Evolutionary conservation across 352 stramenopile genomes (phyloP), one percentile per base, ranked within the genome.

Genomic region (Ophiocytium majus): DNA sequence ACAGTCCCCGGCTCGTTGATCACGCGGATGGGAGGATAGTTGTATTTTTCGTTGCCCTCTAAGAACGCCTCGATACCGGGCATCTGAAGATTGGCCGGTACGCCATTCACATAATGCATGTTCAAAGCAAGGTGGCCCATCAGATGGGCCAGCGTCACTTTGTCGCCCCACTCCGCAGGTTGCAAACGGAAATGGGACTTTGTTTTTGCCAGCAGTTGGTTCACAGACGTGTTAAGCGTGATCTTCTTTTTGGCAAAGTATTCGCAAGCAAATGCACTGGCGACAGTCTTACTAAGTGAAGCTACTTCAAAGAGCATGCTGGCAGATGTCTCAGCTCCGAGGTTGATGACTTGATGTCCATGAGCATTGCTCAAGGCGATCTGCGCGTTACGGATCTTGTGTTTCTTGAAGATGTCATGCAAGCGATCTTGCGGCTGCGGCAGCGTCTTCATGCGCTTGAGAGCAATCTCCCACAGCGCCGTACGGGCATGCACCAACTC

Each of bases 231-330:
- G 5, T 80, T 36, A 9, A 89, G 23, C 5, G 85, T 36, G 28
- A 89, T 88, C 28, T 49, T 49, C n/a, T 78, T 63, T 31, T n/a
- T 50, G 1, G 78, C 79, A 84, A 89, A 89, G 85, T 89, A 89
- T 43, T 89, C 85, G 66, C 89, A 80, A 33, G 85, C 85, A 79
- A 89, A 89, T n/a, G 85, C 83, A 1, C 82, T 83, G 28, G 79
- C 83, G n/a, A 89, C 71, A 0, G 85, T 89, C 64, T 89, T 89
- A 75, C 85, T 89, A 0, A 89, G 80, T 28, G 85, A 89, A 10
- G 85, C 85, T 17, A 89, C 86, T 57, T 89, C 83, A 78, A 89
- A 89, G 31, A 89, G 9, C 63, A 64, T 88, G 28, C 28, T 28
- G 19, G 19, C 57, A n/a, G n/a, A n/a, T n/a, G n/a, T n/a, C 57